Evolutionary conservation across 768 basidiomycete species (phyloP), one percentile per base, ranked within the genome.

Genomic region (Amanita phalloides): DNA sequence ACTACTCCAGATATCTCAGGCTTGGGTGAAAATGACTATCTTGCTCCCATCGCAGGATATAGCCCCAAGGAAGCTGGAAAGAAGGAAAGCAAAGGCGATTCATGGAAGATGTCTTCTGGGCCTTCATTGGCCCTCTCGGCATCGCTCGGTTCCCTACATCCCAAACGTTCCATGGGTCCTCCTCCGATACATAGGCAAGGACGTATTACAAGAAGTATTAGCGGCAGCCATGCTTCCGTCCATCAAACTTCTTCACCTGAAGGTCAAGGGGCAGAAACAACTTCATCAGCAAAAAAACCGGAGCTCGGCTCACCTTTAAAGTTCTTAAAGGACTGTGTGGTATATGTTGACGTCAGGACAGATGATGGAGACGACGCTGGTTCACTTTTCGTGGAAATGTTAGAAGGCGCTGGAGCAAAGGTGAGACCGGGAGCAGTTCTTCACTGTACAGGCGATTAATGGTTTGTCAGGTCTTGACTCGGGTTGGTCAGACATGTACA

Each of bases 301-400:
- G 46, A 21, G 26, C 6, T 1, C 48, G 56, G 39, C 51, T 54
- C 33, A 61, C 53, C 38, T 45, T 30, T 83, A 55, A 77, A 75
- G 46, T 72, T 86, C 33, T 68, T 94, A 54, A 80, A 82, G 51
- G 77, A 80, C 10, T 92, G 90, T 51, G 74, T 76, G 1, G 81
- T 91, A 7, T 93, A 89, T 58, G 90, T 94, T 45, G 92, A 94
- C 61, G 88, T 95, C 25, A 81, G 83, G 53, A 90, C 86, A 0
- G 88, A 90, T 49, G 82, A 85, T 49, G 85, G 88, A 1, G 84
- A 86, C 39, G 85, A 94, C 59, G 88, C 87, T 0, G 84, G 87
- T 0, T 76, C 76, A 23, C 66, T 91, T 58, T 94, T 94, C 59
- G 77, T 83, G 11, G 87, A 93, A 45, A 90, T 93, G 84, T 64